Evolutionary conservation across 108 stramenopile genomes (phyloP), one percentile per base, ranked within the genome.

Genomic region (Conticribra weissflogii): DNA sequence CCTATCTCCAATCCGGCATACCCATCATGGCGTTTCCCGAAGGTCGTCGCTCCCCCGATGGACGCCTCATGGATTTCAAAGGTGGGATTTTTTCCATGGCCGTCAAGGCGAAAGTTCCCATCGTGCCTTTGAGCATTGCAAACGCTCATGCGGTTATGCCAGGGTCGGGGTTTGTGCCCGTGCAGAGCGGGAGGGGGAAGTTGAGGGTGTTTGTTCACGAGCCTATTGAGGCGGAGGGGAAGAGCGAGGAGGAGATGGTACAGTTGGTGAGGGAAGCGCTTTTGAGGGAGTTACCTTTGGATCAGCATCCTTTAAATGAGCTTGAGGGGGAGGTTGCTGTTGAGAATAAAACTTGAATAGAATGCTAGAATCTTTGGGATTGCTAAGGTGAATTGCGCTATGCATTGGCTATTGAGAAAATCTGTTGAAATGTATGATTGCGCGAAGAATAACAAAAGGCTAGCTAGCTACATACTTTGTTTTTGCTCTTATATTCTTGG

Each of bases 11-110:
- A 36, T 66, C 80, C 1, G 91, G 88, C 0, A 77, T 88, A 9
- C 87, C 91, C 17, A 77, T 92, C 72, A 89, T 92, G 91, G 91
- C 91, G 0, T 92, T 92, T 64, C 91, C 91, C 0, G 91, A 92
- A 63, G 91, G 91, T 24, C 65, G 72, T 61, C 76, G 91, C 15
- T 80, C 78, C n/a, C 72, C 71, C n/a, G 85, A 88, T 59, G 91
- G 91, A 7, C 77, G 85, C 58, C 74, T 92, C 33, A 82, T 86
- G 76, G 84, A 83, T n/a, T 92, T 92, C 73, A 92, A 92, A 56
- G 87, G 86, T n/a, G 91, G 91, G 7, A 66, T 89, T 14, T 89
- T 92, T 60, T 58, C 67, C 47, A 85, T 89, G 82, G 91, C 91
- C 16, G 75, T 81, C 33, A 88, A 88, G 76, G 80, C 87, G 0